Conservation (phyloP, 2,329 filamentous ascomycete species). For the Parastagonospora avenae region DNA sequence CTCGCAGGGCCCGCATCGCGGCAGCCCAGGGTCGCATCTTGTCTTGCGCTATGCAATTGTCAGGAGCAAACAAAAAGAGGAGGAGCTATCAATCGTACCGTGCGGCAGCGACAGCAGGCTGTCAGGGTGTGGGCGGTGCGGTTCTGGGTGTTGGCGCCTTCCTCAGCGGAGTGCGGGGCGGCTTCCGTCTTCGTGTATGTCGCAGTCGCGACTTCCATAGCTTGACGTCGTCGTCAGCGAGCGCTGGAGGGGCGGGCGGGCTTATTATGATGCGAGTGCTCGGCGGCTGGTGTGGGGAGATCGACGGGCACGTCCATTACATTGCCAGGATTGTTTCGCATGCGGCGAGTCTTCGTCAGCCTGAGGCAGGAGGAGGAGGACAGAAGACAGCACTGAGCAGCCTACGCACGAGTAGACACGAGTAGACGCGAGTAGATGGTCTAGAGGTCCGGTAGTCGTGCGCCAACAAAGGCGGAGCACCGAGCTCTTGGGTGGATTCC, state of each 20-base stretch:
- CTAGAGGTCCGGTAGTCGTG: too few relatives aligned
- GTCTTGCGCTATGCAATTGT: conserved; percentile 76
- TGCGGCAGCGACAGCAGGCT: conserved; percentile 78
- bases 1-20: conserved; percentile 90
- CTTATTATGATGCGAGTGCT: conserved; percentile 7
- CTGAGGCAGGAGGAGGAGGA: conserved; percentile 1
- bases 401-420: too few relatives aligned
- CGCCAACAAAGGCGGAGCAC: too few relatives aligned
- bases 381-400: neutral
- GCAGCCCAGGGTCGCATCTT: conserved; percentile 89
- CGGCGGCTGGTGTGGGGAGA: conserved; percentile 20
- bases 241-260: conserved; percentile 9
- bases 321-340: conserved; percentile 23
- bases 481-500: neutral
- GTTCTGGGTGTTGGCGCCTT: conserved; percentile 42
- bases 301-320: conserved; percentile 29
- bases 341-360: conserved; percentile 18
- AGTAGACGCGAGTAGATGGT: too few relatives aligned
- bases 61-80: neutral
- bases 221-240: conserved; percentile 13
- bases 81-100: conserved; percentile 57
- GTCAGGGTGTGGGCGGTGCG: conserved; percentile 78
- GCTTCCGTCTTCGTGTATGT: conserved; percentile 24
- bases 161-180: conserved; percentile 24
- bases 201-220: conserved; percentile 31